These are phyloP conservation scores for Trichosporon inkin DNA, from an alignment of 1,284 basidiomycete genomes.

Conservation along the genomic window DNA sequence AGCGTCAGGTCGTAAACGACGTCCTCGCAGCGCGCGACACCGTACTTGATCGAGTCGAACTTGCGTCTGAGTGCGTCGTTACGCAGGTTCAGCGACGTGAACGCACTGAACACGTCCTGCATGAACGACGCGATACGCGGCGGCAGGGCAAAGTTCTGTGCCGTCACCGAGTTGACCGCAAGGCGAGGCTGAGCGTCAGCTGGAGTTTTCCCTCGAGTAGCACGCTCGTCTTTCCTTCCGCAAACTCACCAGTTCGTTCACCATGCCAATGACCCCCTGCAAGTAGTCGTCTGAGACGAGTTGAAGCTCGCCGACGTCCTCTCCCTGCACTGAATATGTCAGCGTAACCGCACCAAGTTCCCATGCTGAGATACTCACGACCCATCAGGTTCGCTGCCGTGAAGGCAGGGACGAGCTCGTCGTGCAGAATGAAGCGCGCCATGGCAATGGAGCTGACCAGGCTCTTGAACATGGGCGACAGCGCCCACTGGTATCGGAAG, in stretches of 20 bases:
- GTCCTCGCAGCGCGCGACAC: conserved; percentile 51
- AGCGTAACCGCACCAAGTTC: background rate
- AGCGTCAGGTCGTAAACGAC: conserved; percentile 51
- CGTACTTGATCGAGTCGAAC: conserved; percentile 52
- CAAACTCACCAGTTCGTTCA: conserved; percentile 49
- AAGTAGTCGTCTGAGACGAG: conserved; percentile 50
- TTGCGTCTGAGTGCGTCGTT: conserved; percentile 49
- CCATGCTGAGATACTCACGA: conserved; percentile 29
- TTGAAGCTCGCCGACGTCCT: conserved; percentile 39
- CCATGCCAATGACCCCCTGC: conserved; percentile 50
- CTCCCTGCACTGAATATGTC: conserved; percentile 32
- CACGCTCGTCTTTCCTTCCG: background rate
- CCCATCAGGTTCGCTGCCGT: conserved; percentile 43
- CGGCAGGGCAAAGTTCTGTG: conserved; percentile 48
- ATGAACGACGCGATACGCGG: conserved; percentile 50
- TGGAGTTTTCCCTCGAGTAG: background rate
- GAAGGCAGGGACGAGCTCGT: conserved; percentile 44
- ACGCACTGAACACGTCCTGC: conserved; percentile 44
- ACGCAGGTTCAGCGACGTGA: conserved; percentile 46
- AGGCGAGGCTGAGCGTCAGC: conserved; percentile 43
- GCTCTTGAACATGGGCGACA: conserved; percentile 39
- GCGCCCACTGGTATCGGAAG: conserved; percentile 46
- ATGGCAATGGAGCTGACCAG: conserved; percentile 44
- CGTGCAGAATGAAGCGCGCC: conserved; percentile 45
- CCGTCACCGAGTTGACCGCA: conserved; percentile 50